Evolutionary conservation across 805 yeast species (phyloP).

Genomic region (Vanderwaltozyma tropicalis): DNA sequence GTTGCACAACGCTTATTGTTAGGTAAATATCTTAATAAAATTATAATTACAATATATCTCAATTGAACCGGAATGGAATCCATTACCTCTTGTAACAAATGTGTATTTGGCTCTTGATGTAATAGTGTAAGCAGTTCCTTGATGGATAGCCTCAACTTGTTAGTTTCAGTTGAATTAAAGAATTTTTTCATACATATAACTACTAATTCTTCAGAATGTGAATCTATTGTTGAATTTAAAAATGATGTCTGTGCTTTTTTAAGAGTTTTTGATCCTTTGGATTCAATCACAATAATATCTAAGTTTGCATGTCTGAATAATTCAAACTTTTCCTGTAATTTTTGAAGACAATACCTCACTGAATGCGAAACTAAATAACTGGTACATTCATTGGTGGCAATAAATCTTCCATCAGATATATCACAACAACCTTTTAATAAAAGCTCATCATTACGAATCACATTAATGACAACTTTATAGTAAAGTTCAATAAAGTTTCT

Average conservation of each 20-base stretch:
- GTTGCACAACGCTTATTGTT: slow-evolving; percentile 6
- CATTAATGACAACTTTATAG: slow-evolving; percentile 19
- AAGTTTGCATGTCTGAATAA: slow-evolving; percentile 9
- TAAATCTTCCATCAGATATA: slow-evolving; percentile 10
- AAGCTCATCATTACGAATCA: slow-evolving; percentile 19
- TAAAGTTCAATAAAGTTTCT: slow-evolving; percentile 24
- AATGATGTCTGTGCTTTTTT: neutral
- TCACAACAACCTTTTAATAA: slow-evolving; percentile 24
- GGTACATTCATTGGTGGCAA: slow-evolving; percentile 21
- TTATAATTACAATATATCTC: slow-evolving; percentile 51
- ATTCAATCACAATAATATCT: slow-evolving; percentile 8
- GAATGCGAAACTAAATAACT: slow-evolving; percentile 18
- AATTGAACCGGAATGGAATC: slow-evolving; percentile 73
- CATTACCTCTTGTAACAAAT: slow-evolving; percentile 52
- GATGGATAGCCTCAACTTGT: slow-evolving; percentile 50
- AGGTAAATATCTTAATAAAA: slow-evolving; percentile 31
- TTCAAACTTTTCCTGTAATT: slow-evolving; percentile 22
- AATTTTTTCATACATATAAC: slow-evolving; percentile 40
- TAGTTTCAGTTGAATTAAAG: slow-evolving; percentile 53
- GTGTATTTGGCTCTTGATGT: slow-evolving; percentile 24
- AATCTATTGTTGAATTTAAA: neutral
- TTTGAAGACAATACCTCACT: slow-evolving; percentile 15
- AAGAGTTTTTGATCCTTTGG: slow-evolving; percentile 5
- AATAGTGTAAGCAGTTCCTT: slow-evolving; percentile 40
- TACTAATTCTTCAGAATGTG: slow-evolving; percentile 22